Evolutionary conservation across 441 rosid genomes (phyloP).

Genomic region (Adansonia madagascariensis): DNA sequence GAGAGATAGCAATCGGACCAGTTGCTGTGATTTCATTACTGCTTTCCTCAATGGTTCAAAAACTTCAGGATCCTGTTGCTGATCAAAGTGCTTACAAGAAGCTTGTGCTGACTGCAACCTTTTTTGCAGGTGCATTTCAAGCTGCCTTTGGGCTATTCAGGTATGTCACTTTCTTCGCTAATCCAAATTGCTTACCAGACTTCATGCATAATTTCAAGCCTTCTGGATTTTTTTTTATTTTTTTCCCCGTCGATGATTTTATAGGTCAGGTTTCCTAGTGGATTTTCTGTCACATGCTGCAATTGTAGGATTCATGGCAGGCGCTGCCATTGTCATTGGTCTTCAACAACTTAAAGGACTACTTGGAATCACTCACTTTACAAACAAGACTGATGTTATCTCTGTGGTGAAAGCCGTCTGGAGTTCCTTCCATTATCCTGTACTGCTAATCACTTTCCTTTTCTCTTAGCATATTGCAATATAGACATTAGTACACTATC

Average conservation of each 20-base stretch:
- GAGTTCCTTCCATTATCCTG: slow-evolving; percentile 65
- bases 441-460: slow-evolving; percentile 39
- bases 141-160: slow-evolving; percentile 77
- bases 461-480: not conserved
- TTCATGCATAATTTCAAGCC: not conserved
- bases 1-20: slow-evolving; percentile 89
- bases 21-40: slow-evolving; percentile 94
- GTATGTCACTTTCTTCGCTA: slow-evolving; percentile 22
- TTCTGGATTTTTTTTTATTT: not conserved
- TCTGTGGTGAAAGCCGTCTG: slow-evolving; percentile 74
- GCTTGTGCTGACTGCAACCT: slow-evolving; percentile 73
- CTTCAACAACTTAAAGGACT: slow-evolving; percentile 91
- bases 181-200: not conserved
- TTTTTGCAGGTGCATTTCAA: slow-evolving; percentile 83
- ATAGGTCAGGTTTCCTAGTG: slow-evolving; percentile 85
- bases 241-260: not conserved
- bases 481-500: too few relatives aligned
- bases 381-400: slow-evolving; percentile 73
- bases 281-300: slow-evolving; percentile 86
- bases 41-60: slow-evolving; percentile 68
- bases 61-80: slow-evolving; percentile 60
- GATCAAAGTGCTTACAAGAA: slow-evolving; percentile 67
- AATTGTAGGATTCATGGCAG: slow-evolving; percentile 90
- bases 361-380: slow-evolving; percentile 71
- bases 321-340: slow-evolving; percentile 89